These are phyloP conservation scores for Dothidotthia symphoricarpi DNA, from an alignment of 2,329 filamentous ascomycete species.

Conservation along the genomic window DNA sequence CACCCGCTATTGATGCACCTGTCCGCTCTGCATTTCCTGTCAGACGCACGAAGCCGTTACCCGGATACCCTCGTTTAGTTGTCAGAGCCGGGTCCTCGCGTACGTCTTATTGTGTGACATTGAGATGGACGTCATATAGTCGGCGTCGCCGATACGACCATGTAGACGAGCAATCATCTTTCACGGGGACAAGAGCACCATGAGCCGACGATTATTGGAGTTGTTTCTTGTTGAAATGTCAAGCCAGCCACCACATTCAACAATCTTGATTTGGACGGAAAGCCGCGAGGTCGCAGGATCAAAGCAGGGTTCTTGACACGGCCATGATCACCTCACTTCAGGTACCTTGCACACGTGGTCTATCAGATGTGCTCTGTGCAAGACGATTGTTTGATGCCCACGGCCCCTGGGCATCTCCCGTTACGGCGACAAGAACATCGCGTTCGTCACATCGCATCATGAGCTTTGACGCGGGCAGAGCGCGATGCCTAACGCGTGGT, in stretches of 20 bases:
- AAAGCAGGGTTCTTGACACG: too few relatives aligned
- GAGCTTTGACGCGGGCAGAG: neutral
- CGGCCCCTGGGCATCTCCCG: conserved; percentile 8
- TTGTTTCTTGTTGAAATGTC: neutral
- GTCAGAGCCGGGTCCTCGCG: conserved; percentile 9
- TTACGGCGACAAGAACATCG: conserved; percentile 1
- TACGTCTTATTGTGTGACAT: conserved; percentile 10
- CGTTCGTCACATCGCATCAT: conserved; percentile 2
- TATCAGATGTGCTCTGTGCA: neutral
- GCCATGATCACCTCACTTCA: neutral
- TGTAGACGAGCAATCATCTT: conserved; percentile 5
- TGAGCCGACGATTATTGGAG: conserved; percentile 4
- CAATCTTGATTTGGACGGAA: too few relatives aligned
- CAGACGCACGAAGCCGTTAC: conserved; percentile 16
- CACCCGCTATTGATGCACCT: conserved; percentile 10
- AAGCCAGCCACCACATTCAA: neutral
- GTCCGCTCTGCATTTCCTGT: conserved; percentile 18
- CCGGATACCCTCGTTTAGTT: conserved; percentile 7
- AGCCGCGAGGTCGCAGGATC: too few relatives aligned
- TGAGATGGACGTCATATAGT: neutral
- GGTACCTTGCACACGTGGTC: too few relatives aligned
- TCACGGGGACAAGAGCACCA: conserved; percentile 6
- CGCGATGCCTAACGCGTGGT: conserved; percentile 2
- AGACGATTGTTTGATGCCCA: conserved; percentile 4
- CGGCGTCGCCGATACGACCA: too few relatives aligned